Evolutionary conservation across 1,284 basidiomycete genomes (phyloP).

Genomic region (Leccinum proximum): DNA sequence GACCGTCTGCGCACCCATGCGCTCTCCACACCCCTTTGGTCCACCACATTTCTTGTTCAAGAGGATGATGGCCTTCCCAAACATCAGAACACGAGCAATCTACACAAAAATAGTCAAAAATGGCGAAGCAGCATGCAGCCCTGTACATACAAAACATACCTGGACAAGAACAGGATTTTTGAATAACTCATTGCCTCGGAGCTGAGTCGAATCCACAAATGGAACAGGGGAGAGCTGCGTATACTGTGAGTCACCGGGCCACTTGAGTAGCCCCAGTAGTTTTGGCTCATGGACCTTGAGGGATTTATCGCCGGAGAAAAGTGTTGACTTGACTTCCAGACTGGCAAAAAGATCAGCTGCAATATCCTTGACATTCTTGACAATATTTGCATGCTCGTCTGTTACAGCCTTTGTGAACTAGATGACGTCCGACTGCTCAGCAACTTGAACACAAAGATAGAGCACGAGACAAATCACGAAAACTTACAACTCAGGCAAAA

Average conservation of each 20-base stretch:
- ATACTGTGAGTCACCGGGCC: neutral
- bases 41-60: slow-evolving; percentile 8
- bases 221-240: slow-evolving; percentile 3
- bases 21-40: slow-evolving; percentile 4
- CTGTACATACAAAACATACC: neutral
- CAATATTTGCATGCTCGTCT: slow-evolving; percentile 1
- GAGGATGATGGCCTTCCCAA: slow-evolving; percentile 9
- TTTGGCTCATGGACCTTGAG: slow-evolving; percentile 1
- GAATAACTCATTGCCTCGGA: neutral
- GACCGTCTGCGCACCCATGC: slow-evolving; percentile 6
- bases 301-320: slow-evolving; percentile 2
- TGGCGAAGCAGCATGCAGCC: neutral
- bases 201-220: neutral
- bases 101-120: neutral
- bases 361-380: slow-evolving; percentile 9
- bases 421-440: neutral
- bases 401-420: slow-evolving; percentile 6
- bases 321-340: neutral
- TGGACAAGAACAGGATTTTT: slow-evolving; percentile 2
- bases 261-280: slow-evolving; percentile 5
- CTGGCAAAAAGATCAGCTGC: neutral
- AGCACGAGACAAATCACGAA: neutral
- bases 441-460: neutral
- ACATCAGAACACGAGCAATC: slow-evolving; percentile 6
- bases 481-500: neutral